Percentiles rank a stretch among this genome's conserved stretches.
Conservation (phyloP, 2,329 filamentous ascomycete genomes). For the Calonectria pauciramosa region DNA sequence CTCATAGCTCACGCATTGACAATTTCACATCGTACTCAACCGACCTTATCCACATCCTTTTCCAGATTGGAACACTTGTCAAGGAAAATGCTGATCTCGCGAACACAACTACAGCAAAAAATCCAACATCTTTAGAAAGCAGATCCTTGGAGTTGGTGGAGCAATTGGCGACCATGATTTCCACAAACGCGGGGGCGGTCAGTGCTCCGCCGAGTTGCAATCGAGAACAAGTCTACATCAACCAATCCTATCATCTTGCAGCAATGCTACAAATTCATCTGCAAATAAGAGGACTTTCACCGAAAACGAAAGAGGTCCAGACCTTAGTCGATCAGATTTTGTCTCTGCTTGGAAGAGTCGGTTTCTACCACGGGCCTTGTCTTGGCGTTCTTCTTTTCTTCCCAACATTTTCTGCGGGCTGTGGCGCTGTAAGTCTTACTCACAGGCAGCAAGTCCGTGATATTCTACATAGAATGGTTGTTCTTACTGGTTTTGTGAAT, state of each 20-base stretch:
- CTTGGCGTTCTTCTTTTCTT: slow-evolving; percentile 12
- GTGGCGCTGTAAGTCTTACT: neutral
- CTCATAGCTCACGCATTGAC: neutral
- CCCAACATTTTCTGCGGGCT: slow-evolving; percentile 17
- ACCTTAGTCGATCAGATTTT: neutral
- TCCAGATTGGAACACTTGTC: neutral
- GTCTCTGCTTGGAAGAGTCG: neutral
- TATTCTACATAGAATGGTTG: neutral
- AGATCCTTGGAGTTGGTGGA: neutral
- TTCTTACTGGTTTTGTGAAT: neutral
- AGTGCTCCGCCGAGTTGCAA: too few species aligned
- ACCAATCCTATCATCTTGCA: neutral
- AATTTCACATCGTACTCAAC: slow-evolving; percentile 12
- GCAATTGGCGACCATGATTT: neutral
- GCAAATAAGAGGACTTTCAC: neutral
- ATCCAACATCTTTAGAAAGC: neutral
- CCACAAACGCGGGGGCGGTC: neutral
- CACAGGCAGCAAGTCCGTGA: neutral
- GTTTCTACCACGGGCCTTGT: slow-evolving; percentile 1
- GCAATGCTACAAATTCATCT: neutral
- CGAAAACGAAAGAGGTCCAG: neutral
- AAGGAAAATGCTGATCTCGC: neutral
- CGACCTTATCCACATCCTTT: neutral
- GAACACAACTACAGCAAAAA: neutral
- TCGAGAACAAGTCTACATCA: neutral